Evolutionary conservation across 2,329 filamentous ascomycete species (phyloP).

Genomic region (Penicillium glabrum): DNA sequence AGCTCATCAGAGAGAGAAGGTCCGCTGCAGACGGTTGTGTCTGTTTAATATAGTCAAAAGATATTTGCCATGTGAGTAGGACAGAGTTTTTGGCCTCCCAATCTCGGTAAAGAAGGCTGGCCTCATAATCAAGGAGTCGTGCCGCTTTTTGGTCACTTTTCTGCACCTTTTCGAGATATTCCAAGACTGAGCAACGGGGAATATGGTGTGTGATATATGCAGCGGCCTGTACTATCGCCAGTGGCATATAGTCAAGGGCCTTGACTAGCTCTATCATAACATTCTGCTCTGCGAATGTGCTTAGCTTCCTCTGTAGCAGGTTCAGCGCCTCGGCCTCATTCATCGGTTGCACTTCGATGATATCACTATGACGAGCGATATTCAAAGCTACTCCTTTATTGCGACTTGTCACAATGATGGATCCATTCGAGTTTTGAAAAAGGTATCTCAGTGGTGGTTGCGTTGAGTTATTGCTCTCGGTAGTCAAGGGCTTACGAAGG

Average conservation of each 20-base stretch:
- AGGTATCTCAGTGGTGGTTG: too few relatives aligned
- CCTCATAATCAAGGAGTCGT: neutral
- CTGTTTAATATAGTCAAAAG: neutral
- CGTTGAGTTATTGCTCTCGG: neutral
- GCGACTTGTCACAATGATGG: neutral
- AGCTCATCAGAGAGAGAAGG: slow-evolving; percentile 25
- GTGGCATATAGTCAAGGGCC: slow-evolving; percentile 18
- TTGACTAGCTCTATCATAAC: neutral
- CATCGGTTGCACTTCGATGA: slow-evolving; percentile 13
- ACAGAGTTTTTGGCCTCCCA: neutral
- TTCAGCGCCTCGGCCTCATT: slow-evolving; percentile 19
- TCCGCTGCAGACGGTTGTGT: neutral
- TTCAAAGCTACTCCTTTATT: neutral
- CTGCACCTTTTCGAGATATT: slow-evolving; percentile 2
- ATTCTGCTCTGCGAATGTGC: neutral
- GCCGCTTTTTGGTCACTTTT: neutral
- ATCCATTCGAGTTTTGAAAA: neutral
- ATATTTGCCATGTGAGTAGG: neutral
- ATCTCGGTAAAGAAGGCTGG: neutral
- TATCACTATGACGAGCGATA: neutral
- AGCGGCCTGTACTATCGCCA: slow-evolving; percentile 22
- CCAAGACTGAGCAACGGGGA: slow-evolving; percentile 2
- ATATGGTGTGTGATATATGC: slow-evolving; percentile 25
- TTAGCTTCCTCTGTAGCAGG: slow-evolving; percentile 33
- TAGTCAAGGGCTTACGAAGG: neutral